Evolutionary conservation across 1,139 yeast genomes (phyloP), one percentile per base, ranked within the genome.

Genomic region (Dujonia santamariae): DNA sequence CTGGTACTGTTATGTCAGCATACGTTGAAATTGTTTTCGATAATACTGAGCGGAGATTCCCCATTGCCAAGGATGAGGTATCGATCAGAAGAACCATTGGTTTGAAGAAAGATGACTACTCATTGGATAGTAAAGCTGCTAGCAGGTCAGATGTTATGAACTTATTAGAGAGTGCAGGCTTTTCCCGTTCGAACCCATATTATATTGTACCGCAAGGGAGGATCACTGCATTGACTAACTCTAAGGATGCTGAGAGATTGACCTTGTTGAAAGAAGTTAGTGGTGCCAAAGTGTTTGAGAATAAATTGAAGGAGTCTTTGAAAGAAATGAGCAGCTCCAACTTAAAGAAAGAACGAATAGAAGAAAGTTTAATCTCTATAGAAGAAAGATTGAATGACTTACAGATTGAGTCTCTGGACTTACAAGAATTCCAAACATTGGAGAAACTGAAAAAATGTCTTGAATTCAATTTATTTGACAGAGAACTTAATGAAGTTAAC

Each of bases 121-220:
- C 92, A 12, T 59, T 88, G 32, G 90, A 90, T 56, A 81, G 82
- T 35, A 82, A 78, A 48, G 72, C 86, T 13, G 85, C 92, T 4
- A 81, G 94, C 3, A 76, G 88, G 48, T 71, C 85, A 2, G 97
- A 90, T 53, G 74, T 90, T 14, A 80, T 82, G 79, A 84, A 85
- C 45, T 61, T 87, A 43, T 67, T 94, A 28, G 97, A 92, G 55
- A 81, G 87, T 50, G 96, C 96, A 0, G 98, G 98, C 0, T 88
- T 92, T 51, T 85, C 96, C 1, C 72, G 86, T 40, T 80, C 90
- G 3, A 90, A 88, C 45, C 97, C 97, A 0, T 92, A 90, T 58
- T 92, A 92, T 56, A 90, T 92, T 48, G 98, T 92, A 3, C 98
- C 98, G 1, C 99, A 92, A 57, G 99, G 99, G 12, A 72, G 86